Base-by-base conservation (phyloP, 2,329 filamentous ascomycete species). In the Rachicladosporium sp. region DNA sequence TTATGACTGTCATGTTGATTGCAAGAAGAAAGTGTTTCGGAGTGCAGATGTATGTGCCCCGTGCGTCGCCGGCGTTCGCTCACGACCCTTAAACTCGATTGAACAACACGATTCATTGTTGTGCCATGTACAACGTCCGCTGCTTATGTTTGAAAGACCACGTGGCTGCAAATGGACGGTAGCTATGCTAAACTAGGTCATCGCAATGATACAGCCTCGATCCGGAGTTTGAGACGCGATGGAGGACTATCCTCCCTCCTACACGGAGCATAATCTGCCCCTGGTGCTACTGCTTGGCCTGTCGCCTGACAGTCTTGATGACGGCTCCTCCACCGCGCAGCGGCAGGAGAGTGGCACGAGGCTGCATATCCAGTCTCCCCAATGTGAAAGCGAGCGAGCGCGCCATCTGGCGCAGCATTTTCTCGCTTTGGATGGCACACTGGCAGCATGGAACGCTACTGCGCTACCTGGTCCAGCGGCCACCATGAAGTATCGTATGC, bases 181-280 rank as follows among this genome's bases (percentile, higher is more conserved):
- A 19, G 15, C 15, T 19, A 19, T 19, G 15, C 15, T 19, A 19
- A 19, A 19, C 15, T 19, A 19, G 5, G 15, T 19, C 15, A 19
- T 19, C 15, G 15, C 15, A 19, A 19, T 19, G 15, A 19, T 19
- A 19, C 15, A 19, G 15, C 15, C 15, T 19, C 15, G 15, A 19
- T 19, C 15, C 15, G 15, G 15, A 19, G 15, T 19, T 19, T 19
- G 15, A 19, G 5, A 19, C 15, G 15, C 15, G 15, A 91, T 91
- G 84, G 82, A 91, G 62, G 82, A 74, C 53, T 89, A 86, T 63
- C 82, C 83, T 40, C 60, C 66, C 43, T 81, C 80, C 61, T 93
- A 88, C 66, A 69, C 93, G 60, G 77, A 80, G 58, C 87, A 91
- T 64, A 93, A 91, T 63, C 72, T 93, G 52, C 89, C 89, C 29